Base-by-base conservation (phyloP, 352 stramenopile genomes). In the Phytophthora agathidicida region DNA sequence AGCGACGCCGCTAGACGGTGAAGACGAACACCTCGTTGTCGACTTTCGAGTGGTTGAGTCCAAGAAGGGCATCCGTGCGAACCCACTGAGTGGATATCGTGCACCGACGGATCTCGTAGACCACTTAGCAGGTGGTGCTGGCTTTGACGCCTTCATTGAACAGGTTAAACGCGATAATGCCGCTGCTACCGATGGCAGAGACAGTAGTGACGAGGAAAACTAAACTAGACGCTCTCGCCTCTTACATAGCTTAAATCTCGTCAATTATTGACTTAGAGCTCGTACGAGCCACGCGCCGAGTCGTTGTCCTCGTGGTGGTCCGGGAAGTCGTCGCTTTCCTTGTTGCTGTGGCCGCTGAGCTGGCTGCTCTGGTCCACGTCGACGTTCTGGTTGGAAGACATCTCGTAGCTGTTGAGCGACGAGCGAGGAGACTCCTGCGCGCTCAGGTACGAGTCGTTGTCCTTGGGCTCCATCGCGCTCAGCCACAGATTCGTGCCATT, bases 41-140 rank as follows among this genome's bases (percentile, higher is more conserved):
- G 83, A 95, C 27, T 96, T 96, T 59, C 83, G 87, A 9, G 76
- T 93, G 27, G 80, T 94, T 23, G 82, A 91, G 64, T 86, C 77
- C 8, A 63, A 75, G 60, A 71, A 75, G 31, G 71, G 70, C 9
- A 88, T 94, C 26, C 73, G 73, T 0, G 56, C 84, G 14, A 88
- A 96, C 33, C 73, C 80, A 22, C 55, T 93, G 55, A 91, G 79
- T 32, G 73, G 71, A 24, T 96, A 96, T 68, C 85, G 85, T n/a
- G 81, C 85, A 7, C 87, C 87, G n/a, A 89, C 84, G 3, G 87
- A 96, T 37, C 71, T 96, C 10, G 80, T 96, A 1, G 74, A 96
- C 44, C 85, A 96, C 31, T 68, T 96, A 2, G 81, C 85, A 10
- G 71, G 66, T 1, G 73, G 74, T 17, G 80, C 71, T 14, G 87